phyloP scores from a whole-genome alignment of 805 yeast genomes.

The Wickerhamiella cacticola region DNA sequence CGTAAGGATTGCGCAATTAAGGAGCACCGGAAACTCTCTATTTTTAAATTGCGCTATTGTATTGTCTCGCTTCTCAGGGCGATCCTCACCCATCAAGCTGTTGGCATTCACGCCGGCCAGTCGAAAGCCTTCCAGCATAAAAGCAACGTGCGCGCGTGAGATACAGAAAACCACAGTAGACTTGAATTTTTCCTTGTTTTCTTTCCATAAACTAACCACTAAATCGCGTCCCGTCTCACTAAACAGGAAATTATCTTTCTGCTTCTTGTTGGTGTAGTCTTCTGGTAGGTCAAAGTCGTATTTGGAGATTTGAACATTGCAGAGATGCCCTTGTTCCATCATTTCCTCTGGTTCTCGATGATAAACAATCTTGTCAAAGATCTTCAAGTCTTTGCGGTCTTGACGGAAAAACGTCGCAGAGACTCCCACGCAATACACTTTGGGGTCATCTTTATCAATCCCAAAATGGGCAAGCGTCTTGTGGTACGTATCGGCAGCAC shows the following conservation, averaged over 20 bases:
- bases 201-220: slow-evolving; percentile 42
- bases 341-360: slow-evolving; percentile 53
- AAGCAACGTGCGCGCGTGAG: slow-evolving; percentile 52
- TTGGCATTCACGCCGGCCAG: slow-evolving; percentile 54
- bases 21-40: slow-evolving; percentile 56
- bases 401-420: slow-evolving; percentile 76
- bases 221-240: slow-evolving; percentile 29
- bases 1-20: slow-evolving; percentile 83
- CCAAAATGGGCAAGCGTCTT: slow-evolving; percentile 48
- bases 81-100: slow-evolving; percentile 58
- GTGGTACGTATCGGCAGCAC: slow-evolving; percentile 58
- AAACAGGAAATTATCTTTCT: slow-evolving; percentile 30
- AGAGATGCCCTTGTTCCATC: slow-evolving; percentile 57
- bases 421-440: slow-evolving; percentile 46
- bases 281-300: slow-evolving; percentile 44
- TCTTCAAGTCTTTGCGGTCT: slow-evolving; percentile 53
- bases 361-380: slow-evolving; percentile 63
- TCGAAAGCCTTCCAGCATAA: slow-evolving; percentile 42
- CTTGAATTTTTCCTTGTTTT: slow-evolving; percentile 33
- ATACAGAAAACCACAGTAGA: slow-evolving; percentile 72
- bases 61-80: slow-evolving; percentile 37
- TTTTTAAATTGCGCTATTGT: slow-evolving; percentile 46
- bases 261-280: slow-evolving; percentile 35
- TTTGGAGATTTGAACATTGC: slow-evolving; percentile 53
- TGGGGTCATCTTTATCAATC: slow-evolving; percentile 28